These are phyloP conservation scores for Alternaria rosae DNA, from an alignment of 2,329 filamentous ascomycete species.

Conservation along the genomic window DNA sequence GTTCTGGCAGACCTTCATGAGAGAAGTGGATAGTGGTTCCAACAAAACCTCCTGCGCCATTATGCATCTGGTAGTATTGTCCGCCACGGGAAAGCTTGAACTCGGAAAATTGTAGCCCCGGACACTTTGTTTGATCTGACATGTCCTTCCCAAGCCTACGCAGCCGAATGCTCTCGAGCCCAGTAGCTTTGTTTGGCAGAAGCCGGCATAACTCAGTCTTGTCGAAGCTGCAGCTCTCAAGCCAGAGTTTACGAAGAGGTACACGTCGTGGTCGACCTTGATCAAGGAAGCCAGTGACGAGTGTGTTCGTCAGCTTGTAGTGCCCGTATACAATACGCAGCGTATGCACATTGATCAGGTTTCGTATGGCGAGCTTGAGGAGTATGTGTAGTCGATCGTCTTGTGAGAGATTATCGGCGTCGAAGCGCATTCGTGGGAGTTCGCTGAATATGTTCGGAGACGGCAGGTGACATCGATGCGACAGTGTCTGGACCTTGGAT, in stretches of 20 bases:
- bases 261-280: slow-evolving; percentile 31
- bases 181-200: slow-evolving; percentile 31
- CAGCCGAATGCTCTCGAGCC: slow-evolving; percentile 53
- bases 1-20: slow-evolving; percentile 10
- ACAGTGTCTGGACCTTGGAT: slow-evolving; percentile 52
- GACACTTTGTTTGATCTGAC: slow-evolving; percentile 4
- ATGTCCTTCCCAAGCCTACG: slow-evolving; percentile 49
- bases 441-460: slow-evolving; percentile 55
- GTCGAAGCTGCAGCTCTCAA: slow-evolving; percentile 53
- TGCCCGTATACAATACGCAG: slow-evolving; percentile 56
- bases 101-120: slow-evolving; percentile 30
- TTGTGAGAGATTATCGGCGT: slow-evolving; percentile 49
- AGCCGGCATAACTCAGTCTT: slow-evolving; percentile 26
- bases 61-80: slow-evolving; percentile 32
- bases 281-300: slow-evolving; percentile 53
- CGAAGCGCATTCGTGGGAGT: slow-evolving; percentile 51
- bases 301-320: slow-evolving; percentile 48
- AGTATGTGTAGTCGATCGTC: slow-evolving; percentile 52
- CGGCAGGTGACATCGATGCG: slow-evolving; percentile 57
- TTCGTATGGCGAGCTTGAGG: slow-evolving; percentile 47
- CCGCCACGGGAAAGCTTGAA: slow-evolving; percentile 44
- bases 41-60: slow-evolving; percentile 43
- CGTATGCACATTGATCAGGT: slow-evolving; percentile 55
- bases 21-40: slow-evolving; percentile 38
- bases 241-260: slow-evolving; percentile 53